Conservation (phyloP, 2,329 filamentous ascomycete species). For the Neonectria neomacrospora region DNA sequence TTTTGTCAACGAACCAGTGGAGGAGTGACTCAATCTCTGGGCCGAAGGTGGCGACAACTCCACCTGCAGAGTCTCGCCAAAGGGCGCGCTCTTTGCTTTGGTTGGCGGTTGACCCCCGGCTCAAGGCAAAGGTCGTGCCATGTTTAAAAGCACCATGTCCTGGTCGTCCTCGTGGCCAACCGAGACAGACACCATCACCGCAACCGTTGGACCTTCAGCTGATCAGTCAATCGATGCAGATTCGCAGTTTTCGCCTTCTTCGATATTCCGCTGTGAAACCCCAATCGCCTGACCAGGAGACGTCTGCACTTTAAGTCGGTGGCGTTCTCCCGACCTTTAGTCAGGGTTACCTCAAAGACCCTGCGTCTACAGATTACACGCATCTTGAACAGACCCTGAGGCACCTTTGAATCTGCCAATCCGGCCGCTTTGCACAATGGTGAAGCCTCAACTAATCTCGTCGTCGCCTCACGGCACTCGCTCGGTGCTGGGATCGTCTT, state of each 20-base stretch:
- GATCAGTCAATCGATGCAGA: slow-evolving; percentile 17
- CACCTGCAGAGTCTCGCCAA: slow-evolving; percentile 30
- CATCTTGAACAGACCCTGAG: slow-evolving; percentile 18
- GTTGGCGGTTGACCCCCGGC: slow-evolving; percentile 27
- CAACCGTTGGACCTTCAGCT: slow-evolving; percentile 4
- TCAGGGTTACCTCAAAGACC: slow-evolving; percentile 25
- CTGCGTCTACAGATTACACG: slow-evolving; percentile 14
- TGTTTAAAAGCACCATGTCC: slow-evolving; percentile 29
- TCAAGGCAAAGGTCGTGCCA: slow-evolving; percentile 31
- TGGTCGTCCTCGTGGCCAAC: slow-evolving; percentile 19
- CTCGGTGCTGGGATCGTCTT: slow-evolving; percentile 56
- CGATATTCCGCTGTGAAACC: slow-evolving; percentile 30
- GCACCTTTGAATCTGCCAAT: slow-evolving; percentile 9
- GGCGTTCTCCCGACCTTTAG: slow-evolving; percentile 25
- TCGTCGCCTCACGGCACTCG: slow-evolving; percentile 39
- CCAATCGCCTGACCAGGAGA: slow-evolving; percentile 21
- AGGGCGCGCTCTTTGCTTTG: slow-evolving; percentile 21
- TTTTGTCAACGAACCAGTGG: slow-evolving; percentile 18
- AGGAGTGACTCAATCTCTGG: slow-evolving; percentile 26
- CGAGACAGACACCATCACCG: slow-evolving; percentile 1
- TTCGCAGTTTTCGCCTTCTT: slow-evolving; percentile 6
- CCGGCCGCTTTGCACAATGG: slow-evolving; percentile 19
- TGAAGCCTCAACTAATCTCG: slow-evolving; percentile 19
- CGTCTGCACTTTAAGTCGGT: slow-evolving; percentile 24
- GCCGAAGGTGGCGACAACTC: slow-evolving; percentile 33